Base-by-base conservation (phyloP, 441 rosid species). In the Hura crepitans region DNA sequence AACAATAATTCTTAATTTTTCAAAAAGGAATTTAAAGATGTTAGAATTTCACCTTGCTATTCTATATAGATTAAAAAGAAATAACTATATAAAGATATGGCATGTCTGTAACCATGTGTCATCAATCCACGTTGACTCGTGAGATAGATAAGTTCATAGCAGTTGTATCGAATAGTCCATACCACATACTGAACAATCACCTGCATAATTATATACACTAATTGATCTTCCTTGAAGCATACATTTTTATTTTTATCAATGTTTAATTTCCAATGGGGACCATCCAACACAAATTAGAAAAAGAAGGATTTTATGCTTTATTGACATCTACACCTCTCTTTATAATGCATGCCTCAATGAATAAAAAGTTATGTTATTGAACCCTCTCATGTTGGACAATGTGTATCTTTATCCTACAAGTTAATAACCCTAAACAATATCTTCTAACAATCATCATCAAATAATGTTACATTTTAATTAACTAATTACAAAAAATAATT, bases 31-130 rank as follows among this genome's bases (percentile, higher is more conserved):
- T 13, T 2, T 28, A 14, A 35, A 3, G 27, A 49, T 79, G 78
- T 77, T 60, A 66, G 69, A 77, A 77, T 71, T 73, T 69, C 42
- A 72, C 75, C 5, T 54, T 62, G 22, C 25, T 66, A 64, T 53
- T 59, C 43, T 59, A 59, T 66, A 78, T 75, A 20, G 31, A 43
- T 69, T 75, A 25, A 59, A 78, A 70, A 70, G 50, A 74, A 33
- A 77, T 47, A 80, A 81, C n/a, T n/a, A n/a, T n/a, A n/a, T n/a
- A 81, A 82, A 65, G 54, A 8, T 1, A 74, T 69, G 80, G 83
- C 74, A 25, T 43, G 61, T 75, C 71, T 3, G 22, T 35, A 28
- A 61, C 78, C 79, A 72, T 60, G 63, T 80, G 84, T 70, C 57
- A 42, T 55, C 27, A 53, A 30, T 35, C 15, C 23, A 42, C 0